Base-by-base conservation (phyloP, 352 stramenopile genomes). In the Pythium folliculosum region DNA sequence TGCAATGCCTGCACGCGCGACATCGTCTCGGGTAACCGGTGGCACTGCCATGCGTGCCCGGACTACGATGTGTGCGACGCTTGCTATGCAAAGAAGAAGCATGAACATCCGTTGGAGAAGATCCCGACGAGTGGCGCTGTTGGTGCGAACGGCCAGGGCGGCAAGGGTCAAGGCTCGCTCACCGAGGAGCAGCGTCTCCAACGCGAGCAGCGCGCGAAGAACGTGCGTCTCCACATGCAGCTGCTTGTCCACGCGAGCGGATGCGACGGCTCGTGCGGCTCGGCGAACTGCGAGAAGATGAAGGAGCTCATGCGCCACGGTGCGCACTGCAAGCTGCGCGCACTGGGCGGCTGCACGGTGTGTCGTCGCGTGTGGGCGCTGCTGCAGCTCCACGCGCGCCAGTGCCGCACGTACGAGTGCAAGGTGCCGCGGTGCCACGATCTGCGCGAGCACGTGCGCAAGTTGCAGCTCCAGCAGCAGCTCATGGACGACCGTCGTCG, bases 241-340 rank as follows among this genome's bases (percentile, higher is more conserved):
- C 81, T 99, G 54, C 78, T 99, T n/a, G 84, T 97, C 66, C 97
- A 99, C 78, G 96, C 97, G 40, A 98, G 94, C 48, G 97, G 87
- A 17, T 99, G 97, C 69, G 90, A 97, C 45, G 75, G 87, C 37
- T 96, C 96, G 44, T 99, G 97, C 72, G 86, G 90, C 25, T 98
- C 94, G 44, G 92, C 88, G 12, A 99, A 99, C 77, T 99, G 97
- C 85, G 91, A 92, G 51, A 99, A 99, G 83, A 99, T 99, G 97
- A 99, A 99, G 81, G 88, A 98, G 69, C 77, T 99, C 21, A 92
- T 99, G 75, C 96, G 96, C 32, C 97, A 99, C 71, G 95, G 94
- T 50, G 76, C 87, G n/a, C 86, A 95, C 62, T 99, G 97, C 82
- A 94, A 97, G 69, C 78, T 94, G 38, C 82, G 91, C 48, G 85